A percentile compares a stretch with the other conserved stretches of the same genome.
Evolutionary conservation across 2,329 filamentous ascomycete genomes (phyloP).

Genomic region (Colletotrichum sp.): DNA sequence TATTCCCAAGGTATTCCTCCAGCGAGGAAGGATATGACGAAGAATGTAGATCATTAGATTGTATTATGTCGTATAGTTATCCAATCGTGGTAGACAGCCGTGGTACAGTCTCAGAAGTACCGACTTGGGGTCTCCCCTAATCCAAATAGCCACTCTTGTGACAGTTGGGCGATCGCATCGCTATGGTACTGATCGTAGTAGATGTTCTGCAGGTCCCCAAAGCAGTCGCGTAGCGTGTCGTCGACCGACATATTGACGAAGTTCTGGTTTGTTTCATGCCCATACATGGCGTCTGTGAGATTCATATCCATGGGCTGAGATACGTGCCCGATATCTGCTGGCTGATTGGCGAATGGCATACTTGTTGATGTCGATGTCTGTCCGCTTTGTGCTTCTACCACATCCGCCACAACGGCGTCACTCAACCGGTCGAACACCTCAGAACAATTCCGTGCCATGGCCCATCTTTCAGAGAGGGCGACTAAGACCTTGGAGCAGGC

Average conservation of each 20-base stretch:
- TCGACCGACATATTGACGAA: slow-evolving; percentile 37
- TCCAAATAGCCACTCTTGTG: slow-evolving; percentile 26
- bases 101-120: neutral
- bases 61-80: neutral
- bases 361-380: neutral
- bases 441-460: slow-evolving; percentile 41
- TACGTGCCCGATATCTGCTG: neutral
- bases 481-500: slow-evolving; percentile 50
- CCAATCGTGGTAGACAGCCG: accelerated
- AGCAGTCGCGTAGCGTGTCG: slow-evolving; percentile 41
- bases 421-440: slow-evolving; percentile 47
- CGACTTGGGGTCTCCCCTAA: slow-evolving; percentile 11
- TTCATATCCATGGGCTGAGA: neutral
- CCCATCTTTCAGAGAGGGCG: slow-evolving; percentile 47
- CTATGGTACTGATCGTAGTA: slow-evolving; percentile 26
- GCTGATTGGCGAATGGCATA: neutral
- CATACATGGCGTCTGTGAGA: neutral
- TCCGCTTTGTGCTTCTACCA: slow-evolving; percentile 32
- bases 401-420: slow-evolving; percentile 45
- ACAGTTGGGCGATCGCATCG: slow-evolving; percentile 26
- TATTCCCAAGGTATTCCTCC: slow-evolving; percentile 35
- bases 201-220: slow-evolving; percentile 30
- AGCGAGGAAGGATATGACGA: slow-evolving; percentile 28
- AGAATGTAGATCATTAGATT: neutral
- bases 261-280: neutral